These are phyloP conservation scores for Xanthoconium purpureum DNA, from an alignment of 768 basidiomycete genomes.

Conservation along the genomic window DNA sequence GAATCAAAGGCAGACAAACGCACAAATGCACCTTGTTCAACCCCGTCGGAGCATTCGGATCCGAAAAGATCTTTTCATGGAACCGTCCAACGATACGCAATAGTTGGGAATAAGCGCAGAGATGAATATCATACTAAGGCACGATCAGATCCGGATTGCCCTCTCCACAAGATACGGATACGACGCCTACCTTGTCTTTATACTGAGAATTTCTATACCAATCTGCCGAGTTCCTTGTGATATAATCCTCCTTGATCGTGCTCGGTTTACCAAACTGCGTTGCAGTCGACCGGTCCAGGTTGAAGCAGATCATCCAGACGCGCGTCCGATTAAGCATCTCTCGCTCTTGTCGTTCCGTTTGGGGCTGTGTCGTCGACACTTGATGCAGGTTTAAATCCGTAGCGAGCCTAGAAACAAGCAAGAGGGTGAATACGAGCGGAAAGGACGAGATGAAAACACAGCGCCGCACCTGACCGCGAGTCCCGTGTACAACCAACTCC, in stretches of 20 bases:
- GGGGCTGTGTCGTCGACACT: slow-evolving; percentile 54
- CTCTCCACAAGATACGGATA: background rate
- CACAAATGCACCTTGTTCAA: slow-evolving; percentile 56
- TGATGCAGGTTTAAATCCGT: slow-evolving; percentile 87
- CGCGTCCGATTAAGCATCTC: slow-evolving; percentile 82
- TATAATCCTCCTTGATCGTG: slow-evolving; percentile 82
- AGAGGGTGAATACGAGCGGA: background rate
- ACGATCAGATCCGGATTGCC: background rate
- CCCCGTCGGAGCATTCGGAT: slow-evolving; percentile 62
- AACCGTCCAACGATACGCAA: slow-evolving; percentile 69
- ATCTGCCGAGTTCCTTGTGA: slow-evolving; percentile 65
- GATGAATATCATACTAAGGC: slow-evolving; percentile 65
- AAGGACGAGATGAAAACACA: background rate
- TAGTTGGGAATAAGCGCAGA: slow-evolving; percentile 70
- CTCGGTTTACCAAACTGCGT: slow-evolving; percentile 89
- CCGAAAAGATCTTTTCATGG: slow-evolving; percentile 75
- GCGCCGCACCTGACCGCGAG: slow-evolving; percentile 67
- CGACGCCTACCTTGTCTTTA: slow-evolving; percentile 48
- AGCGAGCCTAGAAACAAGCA: slow-evolving; percentile 53
- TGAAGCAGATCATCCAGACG: slow-evolving; percentile 91
- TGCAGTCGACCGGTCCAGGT: slow-evolving; percentile 81
- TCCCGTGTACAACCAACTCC: slow-evolving; percentile 87
- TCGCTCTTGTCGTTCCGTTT: slow-evolving; percentile 71
- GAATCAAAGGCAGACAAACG: background rate
- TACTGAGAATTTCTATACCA: slow-evolving; percentile 74